Percentiles rank a stretch among this genome's conserved stretches.
Evolutionary conservation across 495 filamentous ascomycete species (phyloP).

Genomic region (Parathielavia hyrcaniae): DNA sequence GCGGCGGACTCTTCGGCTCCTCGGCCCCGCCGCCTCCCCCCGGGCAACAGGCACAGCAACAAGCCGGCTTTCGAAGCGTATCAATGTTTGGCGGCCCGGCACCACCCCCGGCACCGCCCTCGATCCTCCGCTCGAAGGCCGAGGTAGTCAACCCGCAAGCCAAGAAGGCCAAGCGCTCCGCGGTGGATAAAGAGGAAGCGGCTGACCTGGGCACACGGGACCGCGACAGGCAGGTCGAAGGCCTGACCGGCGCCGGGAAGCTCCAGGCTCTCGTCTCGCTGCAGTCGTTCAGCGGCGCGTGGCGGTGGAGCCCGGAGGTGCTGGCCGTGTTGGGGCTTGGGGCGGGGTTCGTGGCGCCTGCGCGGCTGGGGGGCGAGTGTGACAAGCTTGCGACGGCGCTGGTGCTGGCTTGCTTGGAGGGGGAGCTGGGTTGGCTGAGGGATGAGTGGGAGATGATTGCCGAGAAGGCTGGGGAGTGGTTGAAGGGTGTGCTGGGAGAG

Average conservation of each 20-base stretch:
- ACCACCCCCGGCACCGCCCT: no score
- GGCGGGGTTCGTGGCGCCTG: not conserved
- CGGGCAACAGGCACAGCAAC: no score
- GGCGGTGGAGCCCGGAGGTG: conserved; percentile 29
- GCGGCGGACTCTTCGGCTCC: not conserved
- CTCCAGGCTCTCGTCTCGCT: conserved; percentile 35
- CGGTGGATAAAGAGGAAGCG: not conserved
- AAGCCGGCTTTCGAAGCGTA: no score
- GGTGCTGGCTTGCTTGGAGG: conserved; percentile 46
- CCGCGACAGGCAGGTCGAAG: not conserved
- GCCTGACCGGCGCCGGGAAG: not conserved
- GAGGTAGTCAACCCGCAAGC: no score
- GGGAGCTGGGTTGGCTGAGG: conserved; percentile 32
- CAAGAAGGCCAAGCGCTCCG: not conserved
- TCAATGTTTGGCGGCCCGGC: no score
- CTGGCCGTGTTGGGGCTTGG: conserved; percentile 24
- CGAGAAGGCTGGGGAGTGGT: conserved; percentile 45
- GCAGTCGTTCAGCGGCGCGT: conserved; percentile 49
- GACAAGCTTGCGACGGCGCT: conserved; percentile 43
- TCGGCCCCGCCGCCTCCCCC: not conserved
- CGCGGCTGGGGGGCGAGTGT: not conserved
- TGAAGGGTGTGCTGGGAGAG: conserved; percentile 17
- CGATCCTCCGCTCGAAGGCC: no score
- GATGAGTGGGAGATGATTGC: conserved; percentile 54
- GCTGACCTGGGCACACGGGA: not conserved